Evolutionary conservation across 257 asterid genomes (phyloP), one percentile per base, ranked within the genome.

Genomic region (Perilla frutescens): DNA sequence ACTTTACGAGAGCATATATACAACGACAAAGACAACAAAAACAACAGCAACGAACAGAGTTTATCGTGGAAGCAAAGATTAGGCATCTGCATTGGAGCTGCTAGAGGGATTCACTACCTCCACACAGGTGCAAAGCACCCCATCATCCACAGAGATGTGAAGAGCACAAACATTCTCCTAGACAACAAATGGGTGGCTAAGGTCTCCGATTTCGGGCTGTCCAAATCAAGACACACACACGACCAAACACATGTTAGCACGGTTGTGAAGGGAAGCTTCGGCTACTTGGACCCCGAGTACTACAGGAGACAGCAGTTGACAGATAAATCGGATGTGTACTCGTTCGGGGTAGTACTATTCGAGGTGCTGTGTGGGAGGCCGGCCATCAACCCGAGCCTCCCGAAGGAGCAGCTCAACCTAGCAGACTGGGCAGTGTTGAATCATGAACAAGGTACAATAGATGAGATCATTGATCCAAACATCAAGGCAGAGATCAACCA

Each of bases 271-370:
- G 96, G 97, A 0, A 91, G 96, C 63, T 91, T 91, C 12, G 96
- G 97, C 29, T 89, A 91, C 78, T 77, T 91, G 45, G 96, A 89
- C 76, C 96, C 96, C 0, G 97, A 91, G 81, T 91, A 89, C 70
- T 91, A 85, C 66, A 79, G 85, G 5, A 81, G 91, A 9, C 97
- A 89, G n/a, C 84, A 84, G 68, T 51, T 91, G 72, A 91, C 96
- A 1, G 93, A 91, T 26, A 91, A 91, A 49, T 89, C 96, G 1
- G 96, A 91, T 71, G 93, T 91, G 1, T 91, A 89, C 60, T 89
- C 97, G 0, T 91, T 86, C 15, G 96, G 97, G 0, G 96, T 91
- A 0, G 96, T 89, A 2, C 84, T 91, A 1, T 83, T 88, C 13
- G 96, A 91, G 69, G 93, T 84, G 8, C 4, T 89, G 65, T 86